Evolutionary conservation across 371 early-diverging fungal species (phyloP), one percentile per base, ranked within the genome.

Genomic region (Saksenaea oblongispora): DNA sequence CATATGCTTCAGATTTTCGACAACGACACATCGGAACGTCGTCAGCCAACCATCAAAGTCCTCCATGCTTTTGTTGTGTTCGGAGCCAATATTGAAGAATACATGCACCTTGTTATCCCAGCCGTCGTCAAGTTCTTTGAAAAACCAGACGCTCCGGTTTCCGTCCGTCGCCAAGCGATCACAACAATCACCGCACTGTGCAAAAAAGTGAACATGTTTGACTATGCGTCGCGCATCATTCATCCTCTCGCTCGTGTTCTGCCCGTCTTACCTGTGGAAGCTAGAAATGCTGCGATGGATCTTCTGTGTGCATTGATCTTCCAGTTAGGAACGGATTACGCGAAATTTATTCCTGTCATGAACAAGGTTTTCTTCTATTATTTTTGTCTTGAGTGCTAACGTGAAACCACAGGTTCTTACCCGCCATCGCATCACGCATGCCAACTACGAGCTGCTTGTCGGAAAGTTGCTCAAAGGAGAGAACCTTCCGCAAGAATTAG

Each of bases 81-180:
- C 81, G 95, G 97, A 15, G 76, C 91, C 27, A 95, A 91, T 62
- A 87, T 98, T 61, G 97, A 98, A 69, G 95, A 96, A 59, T 95
- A 95, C 66, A 85, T 97, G 82, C 95, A 94, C 66, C 78, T 98
- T 24, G 91, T 97, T 9, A 87, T 97, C 54, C 98, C 97, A 5
- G 91, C 89, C 5, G 84, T 98, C 13, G 90, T 97, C 54, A 75
- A 82, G 44, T 83, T 94, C 44, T 89, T 96, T 66, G 96, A 95
- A 67, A 83, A 85, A 31, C 76, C 86, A 0, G 93, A 91, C 54
- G 82, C 84, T 0, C 89, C 91, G 0, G 61, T 81, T 3, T 62
- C 64, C 17, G 75, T 96, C n/a, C 87, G 94, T 37, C 87, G 84
- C 41, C 75, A 85, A 24, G 92, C 96, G 1, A 88, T 97, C 18